Percentiles rank a stretch among this genome's conserved stretches.
Evolutionary conservation across 805 yeast genomes (phyloP).

Genomic region (Kuraishia ogatae): DNA sequence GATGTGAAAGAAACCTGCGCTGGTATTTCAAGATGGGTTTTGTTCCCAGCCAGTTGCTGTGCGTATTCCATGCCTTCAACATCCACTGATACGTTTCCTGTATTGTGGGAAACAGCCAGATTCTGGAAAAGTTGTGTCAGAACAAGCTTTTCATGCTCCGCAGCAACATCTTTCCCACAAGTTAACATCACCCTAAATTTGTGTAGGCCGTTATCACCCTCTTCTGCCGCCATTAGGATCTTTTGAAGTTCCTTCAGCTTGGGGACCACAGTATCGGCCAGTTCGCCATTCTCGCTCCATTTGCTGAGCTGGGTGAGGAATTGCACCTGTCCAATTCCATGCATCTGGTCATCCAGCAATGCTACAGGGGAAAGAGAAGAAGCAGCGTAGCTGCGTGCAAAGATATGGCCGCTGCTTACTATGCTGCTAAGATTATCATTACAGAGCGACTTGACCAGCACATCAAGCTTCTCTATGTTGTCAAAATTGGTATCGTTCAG

Average conservation of each 20-base stretch:
- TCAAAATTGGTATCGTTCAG: slow-evolving; percentile 58
- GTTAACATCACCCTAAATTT: slow-evolving; percentile 47
- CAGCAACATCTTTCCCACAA: slow-evolving; percentile 38
- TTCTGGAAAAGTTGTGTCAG: slow-evolving; percentile 5
- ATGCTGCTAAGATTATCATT: slow-evolving; percentile 72
- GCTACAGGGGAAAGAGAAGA: slow-evolving; percentile 55
- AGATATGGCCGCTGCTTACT: slow-evolving; percentile 84
- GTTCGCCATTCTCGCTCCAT: slow-evolving; percentile 38
- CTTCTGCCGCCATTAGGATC: slow-evolving; percentile 29
- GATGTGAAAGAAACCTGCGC: slow-evolving; percentile 86
- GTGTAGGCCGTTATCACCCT: background rate
- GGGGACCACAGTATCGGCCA: slow-evolving; percentile 55
- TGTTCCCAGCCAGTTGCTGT: slow-evolving; percentile 4
- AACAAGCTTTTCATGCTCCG: slow-evolving; percentile 23
- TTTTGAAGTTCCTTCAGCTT: slow-evolving; percentile 45
- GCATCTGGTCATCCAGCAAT: slow-evolving; percentile 50
- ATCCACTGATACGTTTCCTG: background rate
- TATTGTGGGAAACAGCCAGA: background rate
- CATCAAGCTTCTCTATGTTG: slow-evolving; percentile 58
- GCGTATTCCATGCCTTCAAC: background rate
- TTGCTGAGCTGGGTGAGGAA: slow-evolving; percentile 54
- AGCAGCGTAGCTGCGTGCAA: slow-evolving; percentile 61
- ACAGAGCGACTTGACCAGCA: slow-evolving; percentile 64
- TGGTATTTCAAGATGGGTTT: slow-evolving; percentile 61
- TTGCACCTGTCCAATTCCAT: slow-evolving; percentile 73